Evolutionary conservation across 306 rosid species (phyloP), one percentile per base, ranked within the genome.

Genomic region (Malus sylvestris): DNA sequence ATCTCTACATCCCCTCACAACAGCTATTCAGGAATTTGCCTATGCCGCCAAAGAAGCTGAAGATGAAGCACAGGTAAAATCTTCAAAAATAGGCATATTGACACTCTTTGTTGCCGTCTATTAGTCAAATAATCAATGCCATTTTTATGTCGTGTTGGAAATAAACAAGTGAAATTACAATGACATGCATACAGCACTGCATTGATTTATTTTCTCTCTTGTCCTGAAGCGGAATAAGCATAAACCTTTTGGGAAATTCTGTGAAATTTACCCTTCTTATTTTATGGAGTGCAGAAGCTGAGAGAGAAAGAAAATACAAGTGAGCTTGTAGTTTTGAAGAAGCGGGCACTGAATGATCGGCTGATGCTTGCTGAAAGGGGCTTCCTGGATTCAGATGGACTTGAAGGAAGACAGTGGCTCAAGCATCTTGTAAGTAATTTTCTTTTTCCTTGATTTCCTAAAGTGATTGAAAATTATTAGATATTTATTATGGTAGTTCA

Each of bases 391-490:
- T 78, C 71, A 18, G 92, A 87, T 18, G 96, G 97, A 64, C 91
- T 89, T 71, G 68, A 15, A n/a, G 92, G 92, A 77, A 86, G 85
- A 70, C 63, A 60, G 27, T 91, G 98, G 97, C 89, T 93, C 88
- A 93, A 91, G 87, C 98, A 93, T 87, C 97, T 93, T 70, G 97
- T 93, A 72, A 89, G 96, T 86, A 57, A 49, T 71, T 72, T 71
- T 51, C 70, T 74, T 71, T 55, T 55, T 23, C 64, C 27, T 58
- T 52, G 12, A 25, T 74, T 55, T n/a, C 11, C 45, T 52, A 42
- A 38, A 82, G 59, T 29, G 23, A 62, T 64, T 70, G 51, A 8
- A 27, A 70, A 62, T 67, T 52, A 42, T 2, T 61, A 27, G 20
- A 12, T 61, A 61, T 27, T 29, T 35, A 27, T 61, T 6, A 0